Evolutionary conservation across 140 eudicot species (phyloP), one percentile per base, ranked within the genome.

Genomic region (Flaveria floridana): DNA sequence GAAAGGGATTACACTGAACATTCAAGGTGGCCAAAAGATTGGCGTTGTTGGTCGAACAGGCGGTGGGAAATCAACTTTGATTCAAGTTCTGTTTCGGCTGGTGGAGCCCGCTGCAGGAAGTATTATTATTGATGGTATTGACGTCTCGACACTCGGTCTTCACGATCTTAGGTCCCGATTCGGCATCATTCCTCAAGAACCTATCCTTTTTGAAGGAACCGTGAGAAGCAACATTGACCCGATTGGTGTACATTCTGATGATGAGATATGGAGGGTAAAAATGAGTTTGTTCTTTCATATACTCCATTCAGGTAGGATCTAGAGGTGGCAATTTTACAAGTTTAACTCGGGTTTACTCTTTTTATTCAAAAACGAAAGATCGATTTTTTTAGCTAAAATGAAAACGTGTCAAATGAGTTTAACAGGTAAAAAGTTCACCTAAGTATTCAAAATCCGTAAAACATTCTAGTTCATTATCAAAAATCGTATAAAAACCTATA

Each of bases 21-120:
- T 90, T 39, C 56, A 28, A 13, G 99, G 99, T 16, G 97, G 99
- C 7, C 90, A 94, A 50, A 90, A 94, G 82, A 84, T 94, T 4
- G 99, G 96, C 2, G 87, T 90, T 76, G 97, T 94, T 58, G 99
- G 99, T 19, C 80, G 99, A 72, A 94, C 97, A 1, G 99, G 99
- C 8, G 82, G 97, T 28, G 99, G 99, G 46, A 94, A 94, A 67
- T 90, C 96, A 8, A 90, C 97, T 66, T 84, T 90, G 44, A 84
- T 94, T 41, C 97, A 90, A 69, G 97, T 88, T 69, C 71, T 94
- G 68, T 94, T 90, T 73, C 87, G 97, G 81, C 61, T 94, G 20
- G 90, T 90, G 15, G 99, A 94, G 64, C 99, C 97, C 0, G 71
- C 81, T 5, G 88, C 77, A 0, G 99, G 99, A 42, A 88, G 70